Evolutionary conservation across 352 stramenopile species (phyloP).

Genomic region (Phytophthora crassamura): DNA sequence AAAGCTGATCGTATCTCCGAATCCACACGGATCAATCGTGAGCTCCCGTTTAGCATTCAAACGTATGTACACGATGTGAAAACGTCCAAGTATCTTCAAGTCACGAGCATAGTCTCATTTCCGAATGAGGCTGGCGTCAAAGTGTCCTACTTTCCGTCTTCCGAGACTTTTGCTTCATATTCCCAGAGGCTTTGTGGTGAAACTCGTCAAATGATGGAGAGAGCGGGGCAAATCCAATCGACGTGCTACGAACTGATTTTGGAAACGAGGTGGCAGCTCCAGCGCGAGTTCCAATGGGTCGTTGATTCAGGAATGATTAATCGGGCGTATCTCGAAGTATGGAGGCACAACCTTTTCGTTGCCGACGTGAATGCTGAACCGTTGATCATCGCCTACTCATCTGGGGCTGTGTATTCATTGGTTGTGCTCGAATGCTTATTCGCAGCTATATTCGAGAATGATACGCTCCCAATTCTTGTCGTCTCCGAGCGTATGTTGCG

Average conservation of each 20-base stretch:
- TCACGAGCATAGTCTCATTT: conserved; percentile 14
- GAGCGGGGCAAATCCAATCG: background rate
- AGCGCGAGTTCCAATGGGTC: background rate
- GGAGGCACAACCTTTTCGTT: conserved; percentile 39
- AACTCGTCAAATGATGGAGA: background rate
- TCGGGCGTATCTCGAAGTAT: conserved; percentile 29
- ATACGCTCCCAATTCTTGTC: conserved; percentile 37
- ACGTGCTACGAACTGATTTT: background rate
- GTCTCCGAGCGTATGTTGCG: conserved; percentile 26
- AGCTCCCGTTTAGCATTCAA: conserved; percentile 6
- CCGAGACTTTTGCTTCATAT: conserved; percentile 17
- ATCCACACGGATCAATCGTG: conserved; percentile 2
- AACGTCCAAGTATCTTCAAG: conserved; percentile 11
- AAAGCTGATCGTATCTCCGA: background rate
- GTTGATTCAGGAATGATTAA: background rate
- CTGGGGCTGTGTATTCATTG: background rate
- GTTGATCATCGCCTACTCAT: conserved; percentile 34
- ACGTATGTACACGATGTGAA: conserved; percentile 35
- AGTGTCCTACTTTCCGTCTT: conserved; percentile 21
- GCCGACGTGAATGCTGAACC: conserved; percentile 15
- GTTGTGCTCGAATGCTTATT: conserved; percentile 48
- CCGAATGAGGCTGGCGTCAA: conserved; percentile 1
- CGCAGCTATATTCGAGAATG: conserved; percentile 19
- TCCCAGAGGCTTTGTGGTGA: conserved; percentile 18
- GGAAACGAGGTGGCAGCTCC: conserved; percentile 14